A percentile compares a stretch with the other conserved stretches of the same genome.
Conservation (phyloP, 2,329 filamentous ascomycete genomes). For the Sporothrix variecibatus region DNA sequence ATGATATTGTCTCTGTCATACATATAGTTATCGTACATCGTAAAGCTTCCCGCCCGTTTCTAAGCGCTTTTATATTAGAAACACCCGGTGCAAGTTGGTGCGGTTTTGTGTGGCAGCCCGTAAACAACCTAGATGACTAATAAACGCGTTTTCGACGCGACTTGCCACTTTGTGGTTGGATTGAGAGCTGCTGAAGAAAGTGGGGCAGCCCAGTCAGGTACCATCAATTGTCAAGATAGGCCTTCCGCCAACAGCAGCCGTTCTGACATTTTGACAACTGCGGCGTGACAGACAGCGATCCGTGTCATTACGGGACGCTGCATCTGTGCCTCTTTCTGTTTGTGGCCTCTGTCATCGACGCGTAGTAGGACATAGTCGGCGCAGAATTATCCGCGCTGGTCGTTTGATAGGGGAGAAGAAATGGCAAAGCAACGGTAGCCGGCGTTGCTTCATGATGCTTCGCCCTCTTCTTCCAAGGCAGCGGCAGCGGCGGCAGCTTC, state of each 20-base stretch:
- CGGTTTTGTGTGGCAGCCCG: not conserved
- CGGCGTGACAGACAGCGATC: not conserved
- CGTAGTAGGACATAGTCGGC: not conserved
- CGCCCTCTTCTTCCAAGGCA: constrained; percentile 38
- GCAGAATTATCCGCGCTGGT: not conserved
- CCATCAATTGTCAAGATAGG: not conserved
- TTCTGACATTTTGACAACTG: not conserved
- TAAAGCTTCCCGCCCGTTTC: not conserved
- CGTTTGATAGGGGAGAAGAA: not conserved
- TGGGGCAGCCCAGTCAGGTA: not conserved
- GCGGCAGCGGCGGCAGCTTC: constrained; percentile 46
- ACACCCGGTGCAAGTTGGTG: not conserved
- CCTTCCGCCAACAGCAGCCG: not conserved
- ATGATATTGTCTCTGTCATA: not conserved
- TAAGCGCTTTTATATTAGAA: not conserved
- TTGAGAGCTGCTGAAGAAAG: not conserved
- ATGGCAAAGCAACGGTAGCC: not conserved
- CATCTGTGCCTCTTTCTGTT: not conserved
- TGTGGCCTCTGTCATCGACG: not conserved
- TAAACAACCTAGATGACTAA: constrained; percentile 24
- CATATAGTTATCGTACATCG: not conserved
- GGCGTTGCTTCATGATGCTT: constrained; percentile 3
- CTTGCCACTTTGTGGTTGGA: constrained; percentile 7
- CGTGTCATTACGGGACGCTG: not conserved
- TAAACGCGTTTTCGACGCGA: constrained; percentile 26